Evolutionary conservation across 495 filamentous ascomycete species (phyloP), one percentile per base, ranked within the genome.

Genomic region (Peziza echinospora): DNA sequence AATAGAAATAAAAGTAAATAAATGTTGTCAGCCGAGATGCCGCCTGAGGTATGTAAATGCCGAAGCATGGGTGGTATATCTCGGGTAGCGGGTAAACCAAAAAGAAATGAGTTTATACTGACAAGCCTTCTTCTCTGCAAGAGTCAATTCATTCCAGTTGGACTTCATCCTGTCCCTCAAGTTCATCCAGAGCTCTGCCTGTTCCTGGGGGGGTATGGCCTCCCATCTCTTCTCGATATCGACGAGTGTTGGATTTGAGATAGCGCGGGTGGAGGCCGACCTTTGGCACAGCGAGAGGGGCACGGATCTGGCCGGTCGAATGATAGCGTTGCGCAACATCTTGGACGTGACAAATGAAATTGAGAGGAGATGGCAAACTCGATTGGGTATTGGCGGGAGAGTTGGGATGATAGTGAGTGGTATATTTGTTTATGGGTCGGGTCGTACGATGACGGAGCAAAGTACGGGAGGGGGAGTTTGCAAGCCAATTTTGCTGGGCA

Each of bases 151-250:
- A 58, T 79, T 71, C 89, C 89, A 97, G 65, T 82, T 82, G 52
- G 70, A 76, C 81, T 93, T 96, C 89, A 96, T 96, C 58, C 89
- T 78, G 69, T 97, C 89, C 58, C 89, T 71, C 62, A 97, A 70
- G 56, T 79, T 69, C 89, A 97, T 97, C 87, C 87, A 97, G 55
- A 97, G 67, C 61, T 96, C 89, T 50, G 91, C 89, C 75, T 97
- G 89, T 75, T 97, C 89, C 70, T 91, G 82, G 47, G 86, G 84
- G 28, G 84, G 85, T 82, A 97, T 82, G 47, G 62, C 72, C 70
- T 97, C 89, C 89, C 89, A 97, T 67, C 89, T 71, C 82, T 93
- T 96, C 77, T 97, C 89, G 61, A 97, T 94, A 67, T 91, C 79
- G 64, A 84, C 82, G 51, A 97, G 76, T 24, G 85, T 93, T 55